phyloP scores from a whole-genome alignment of 2,329 filamentous ascomycete species.

The Botrytis elliptica region DNA sequence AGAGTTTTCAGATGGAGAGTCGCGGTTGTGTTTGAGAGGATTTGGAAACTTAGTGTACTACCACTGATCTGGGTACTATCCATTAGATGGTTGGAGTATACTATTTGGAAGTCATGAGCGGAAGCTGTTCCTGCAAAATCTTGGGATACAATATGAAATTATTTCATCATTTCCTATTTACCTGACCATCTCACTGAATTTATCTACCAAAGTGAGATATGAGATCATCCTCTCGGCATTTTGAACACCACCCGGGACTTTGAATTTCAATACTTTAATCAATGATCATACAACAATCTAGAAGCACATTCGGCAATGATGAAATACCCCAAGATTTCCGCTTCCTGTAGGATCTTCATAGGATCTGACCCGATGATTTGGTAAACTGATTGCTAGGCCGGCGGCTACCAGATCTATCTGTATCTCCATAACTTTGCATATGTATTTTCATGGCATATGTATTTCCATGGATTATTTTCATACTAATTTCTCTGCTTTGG shows the following conservation, averaged over 20 bases:
- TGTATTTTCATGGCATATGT: too few relatives aligned
- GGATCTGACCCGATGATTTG: constrained; percentile 2
- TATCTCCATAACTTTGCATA: too few relatives aligned
- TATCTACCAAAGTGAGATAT: neutral
- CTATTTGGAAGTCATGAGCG: neutral
- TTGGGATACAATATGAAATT: neutral
- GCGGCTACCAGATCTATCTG: neutral
- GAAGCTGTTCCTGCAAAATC: neutral
- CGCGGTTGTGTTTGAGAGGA: neutral
- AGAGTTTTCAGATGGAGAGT: neutral
- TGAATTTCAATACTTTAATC: neutral
- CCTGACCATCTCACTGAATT: neutral
- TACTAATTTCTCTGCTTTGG: neutral
- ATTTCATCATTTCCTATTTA: accelerated
- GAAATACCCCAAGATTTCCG: neutral
- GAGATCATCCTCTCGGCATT: neutral
- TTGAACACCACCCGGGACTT: neutral
- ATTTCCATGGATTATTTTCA: neutral
- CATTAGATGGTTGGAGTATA: neutral
- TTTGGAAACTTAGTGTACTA: neutral
- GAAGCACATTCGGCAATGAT: too few relatives aligned
- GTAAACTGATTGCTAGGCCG: neutral
- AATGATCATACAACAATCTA: neutral
- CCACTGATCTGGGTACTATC: neutral
- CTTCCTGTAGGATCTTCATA: neutral